phyloP scores from a whole-genome alignment of 148 eudicot genomes.

The Suaeda aralocaspica region DNA sequence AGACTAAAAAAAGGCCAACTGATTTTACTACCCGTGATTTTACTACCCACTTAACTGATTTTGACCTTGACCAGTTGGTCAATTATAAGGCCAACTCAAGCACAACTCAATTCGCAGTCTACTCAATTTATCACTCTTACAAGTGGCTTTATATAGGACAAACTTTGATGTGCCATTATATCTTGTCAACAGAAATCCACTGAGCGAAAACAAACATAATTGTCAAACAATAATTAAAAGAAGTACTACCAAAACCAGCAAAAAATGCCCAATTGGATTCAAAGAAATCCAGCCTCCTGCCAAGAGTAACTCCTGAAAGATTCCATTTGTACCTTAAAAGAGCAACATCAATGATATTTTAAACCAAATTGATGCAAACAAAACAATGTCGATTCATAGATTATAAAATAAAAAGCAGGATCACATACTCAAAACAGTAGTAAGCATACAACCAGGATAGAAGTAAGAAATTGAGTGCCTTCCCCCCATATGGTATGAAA shows the following conservation, averaged over 20 bases:
- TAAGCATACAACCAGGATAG: conserved; percentile 98
- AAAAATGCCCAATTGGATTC: conserved; percentile 98
- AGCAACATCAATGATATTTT: conserved; percentile 9
- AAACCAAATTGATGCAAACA: conserved; percentile 16
- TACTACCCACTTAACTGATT: too few relatives aligned
- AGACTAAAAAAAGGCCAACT: too few relatives aligned
- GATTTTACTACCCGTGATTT: too few relatives aligned
- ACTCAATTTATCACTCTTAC: not conserved
- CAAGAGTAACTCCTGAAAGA: conserved; percentile 78
- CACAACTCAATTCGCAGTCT: too few relatives aligned
- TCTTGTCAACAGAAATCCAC: not conserved
- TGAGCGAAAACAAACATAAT: not conserved
- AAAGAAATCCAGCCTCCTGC: conserved; percentile 83
- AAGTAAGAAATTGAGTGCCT: conserved; percentile 69
- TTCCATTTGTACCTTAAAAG: conserved; percentile 90
- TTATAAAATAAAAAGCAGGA: conserved; percentile 11
- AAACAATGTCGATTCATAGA: not conserved
- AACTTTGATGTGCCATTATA: not conserved
- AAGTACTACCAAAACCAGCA: conserved; percentile 83
- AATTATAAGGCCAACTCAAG: too few relatives aligned
- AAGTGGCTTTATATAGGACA: not conserved
- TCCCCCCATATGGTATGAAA: conserved; percentile 74
- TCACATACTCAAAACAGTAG: conserved; percentile 92
- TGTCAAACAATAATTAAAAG: not conserved
- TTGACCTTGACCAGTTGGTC: too few relatives aligned